Evolutionary conservation across 2,329 filamentous ascomycete species (phyloP).

Genomic region (Trichoderma sp.): DNA sequence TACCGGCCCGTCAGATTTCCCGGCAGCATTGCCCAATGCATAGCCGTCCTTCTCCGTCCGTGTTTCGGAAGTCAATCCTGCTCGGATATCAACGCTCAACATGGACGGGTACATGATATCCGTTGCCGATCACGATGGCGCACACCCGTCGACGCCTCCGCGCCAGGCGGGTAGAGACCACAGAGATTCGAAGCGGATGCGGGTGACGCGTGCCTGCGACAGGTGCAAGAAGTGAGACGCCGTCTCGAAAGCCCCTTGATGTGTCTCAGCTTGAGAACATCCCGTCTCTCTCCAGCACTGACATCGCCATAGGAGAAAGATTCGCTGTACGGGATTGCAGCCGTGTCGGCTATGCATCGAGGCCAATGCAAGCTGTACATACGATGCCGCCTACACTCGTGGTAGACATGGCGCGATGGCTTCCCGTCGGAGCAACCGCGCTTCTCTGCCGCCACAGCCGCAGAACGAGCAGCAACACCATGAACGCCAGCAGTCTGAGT

Average conservation of each 20-base stretch:
- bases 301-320: slow-evolving; percentile 7
- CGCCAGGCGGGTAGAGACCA: slow-evolving; percentile 4
- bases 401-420: slow-evolving; percentile 6
- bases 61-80: slow-evolving; percentile 10
- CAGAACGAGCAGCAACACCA: neutral
- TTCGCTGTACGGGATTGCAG: slow-evolving; percentile 10
- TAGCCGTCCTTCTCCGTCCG: slow-evolving; percentile 16
- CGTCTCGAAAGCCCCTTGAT: neutral
- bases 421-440: slow-evolving; percentile 1
- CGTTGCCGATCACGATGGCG: slow-evolving; percentile 3
- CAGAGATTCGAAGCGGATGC: slow-evolving; percentile 15
- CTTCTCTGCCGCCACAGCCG: slow-evolving; percentile 1
- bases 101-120: slow-evolving; percentile 17
- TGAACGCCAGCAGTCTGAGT: slow-evolving; percentile 10
- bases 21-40: slow-evolving; percentile 4
- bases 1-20: neutral
- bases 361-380: slow-evolving; percentile 16
- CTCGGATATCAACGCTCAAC: slow-evolving; percentile 5
- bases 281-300: no score
- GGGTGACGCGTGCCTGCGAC: slow-evolving; percentile 15
- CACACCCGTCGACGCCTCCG: slow-evolving; percentile 11
- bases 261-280: neutral
- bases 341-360: slow-evolving; percentile 14
- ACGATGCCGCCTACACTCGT: slow-evolving; percentile 10
- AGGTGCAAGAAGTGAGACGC: slow-evolving; percentile 15